These are phyloP conservation scores for Trichosporon sp. DNA, from an alignment of 1,284 basidiomycete genomes.

Conservation along the genomic window DNA sequence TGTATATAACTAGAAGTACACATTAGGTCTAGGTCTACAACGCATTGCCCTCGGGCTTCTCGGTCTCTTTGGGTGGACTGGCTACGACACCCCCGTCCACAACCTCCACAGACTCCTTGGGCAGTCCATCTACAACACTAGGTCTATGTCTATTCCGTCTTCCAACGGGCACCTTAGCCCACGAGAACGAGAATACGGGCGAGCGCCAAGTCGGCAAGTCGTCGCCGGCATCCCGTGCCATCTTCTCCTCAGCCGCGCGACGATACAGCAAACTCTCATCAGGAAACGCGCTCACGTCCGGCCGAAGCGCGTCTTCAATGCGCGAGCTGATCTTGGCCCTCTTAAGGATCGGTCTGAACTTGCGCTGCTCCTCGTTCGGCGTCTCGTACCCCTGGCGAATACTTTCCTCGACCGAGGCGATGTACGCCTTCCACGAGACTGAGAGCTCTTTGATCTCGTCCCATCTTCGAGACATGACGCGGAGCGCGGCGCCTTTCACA, in stretches of 20 bases:
- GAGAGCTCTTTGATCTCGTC: not conserved
- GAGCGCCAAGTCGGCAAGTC: not conserved
- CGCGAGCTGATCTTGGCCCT: slow-evolving; percentile 3
- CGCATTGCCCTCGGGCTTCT: no score
- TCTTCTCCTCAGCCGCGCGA: not conserved
- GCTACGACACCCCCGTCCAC: no score
- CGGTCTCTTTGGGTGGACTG: no score
- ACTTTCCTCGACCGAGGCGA: not conserved
- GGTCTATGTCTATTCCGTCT: not conserved
- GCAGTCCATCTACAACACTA: not conserved
- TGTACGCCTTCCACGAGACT: slow-evolving; percentile 6
- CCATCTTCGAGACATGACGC: not conserved
- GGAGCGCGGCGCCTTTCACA: not conserved
- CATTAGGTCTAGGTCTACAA: not conserved
- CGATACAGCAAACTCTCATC: slow-evolving; percentile 7
- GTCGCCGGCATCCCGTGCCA: not conserved
- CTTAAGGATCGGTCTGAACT: not conserved
- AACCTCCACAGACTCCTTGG: no score
- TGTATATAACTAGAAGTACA: not conserved
- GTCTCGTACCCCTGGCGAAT: not conserved
- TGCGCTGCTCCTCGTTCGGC: not conserved
- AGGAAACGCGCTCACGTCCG: not conserved
- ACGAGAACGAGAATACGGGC: not conserved
- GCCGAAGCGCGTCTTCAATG: slow-evolving; percentile 10
- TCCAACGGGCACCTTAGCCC: not conserved